Evolutionary conservation across 768 basidiomycete species (phyloP), one percentile per base, ranked within the genome.

Genomic region (Mycena galericulata): DNA sequence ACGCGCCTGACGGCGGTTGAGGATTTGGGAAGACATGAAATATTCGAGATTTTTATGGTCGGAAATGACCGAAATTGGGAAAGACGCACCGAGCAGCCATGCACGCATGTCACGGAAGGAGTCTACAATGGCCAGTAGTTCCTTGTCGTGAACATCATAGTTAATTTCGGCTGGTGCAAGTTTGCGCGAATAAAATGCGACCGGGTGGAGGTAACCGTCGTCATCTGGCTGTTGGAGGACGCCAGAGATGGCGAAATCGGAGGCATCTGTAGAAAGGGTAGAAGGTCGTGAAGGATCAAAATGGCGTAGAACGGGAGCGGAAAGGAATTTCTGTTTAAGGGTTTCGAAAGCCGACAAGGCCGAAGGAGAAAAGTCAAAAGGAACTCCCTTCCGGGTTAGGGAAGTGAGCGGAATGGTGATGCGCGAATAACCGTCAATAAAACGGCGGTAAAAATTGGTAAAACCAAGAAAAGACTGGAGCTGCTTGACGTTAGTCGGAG

Each of bases 81-180:
- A 62, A 8, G 65, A 46, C 11, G 78, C 74, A 11, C 81, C 75
- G 12, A 79, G 69, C 29, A 80, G 73, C 75, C 76, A 77, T 47
- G 80, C 72, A 10, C 76, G 68, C 79, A 79, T 80, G 14, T 81
- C 46, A 20, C 72, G 51, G 40, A 87, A 78, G 0, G 79, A 76
- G 34, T 79, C 71, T 5, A 88, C 73, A 50, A 88, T 80, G 1
- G 83, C 84, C 0, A 88, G 76, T 17, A 88, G 73, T 75, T 89
- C 87, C 68, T 85, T 83, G 65, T 89, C 81, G 64, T 87, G n/a
- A n/a, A n/a, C n/a, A n/a, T n/a, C n/a, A n/a, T n/a, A n/a, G n/a
- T n/a, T n/a, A n/a, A n/a, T n/a, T n/a, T 89, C 81, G 0, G 82
- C 73, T 20, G 51, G 30, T 3, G 30, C 10, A 11, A 80, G 67